These are phyloP conservation scores for Tubosaeta sp. DNA, from an alignment of 768 basidiomycete species.

Conservation along the genomic window DNA sequence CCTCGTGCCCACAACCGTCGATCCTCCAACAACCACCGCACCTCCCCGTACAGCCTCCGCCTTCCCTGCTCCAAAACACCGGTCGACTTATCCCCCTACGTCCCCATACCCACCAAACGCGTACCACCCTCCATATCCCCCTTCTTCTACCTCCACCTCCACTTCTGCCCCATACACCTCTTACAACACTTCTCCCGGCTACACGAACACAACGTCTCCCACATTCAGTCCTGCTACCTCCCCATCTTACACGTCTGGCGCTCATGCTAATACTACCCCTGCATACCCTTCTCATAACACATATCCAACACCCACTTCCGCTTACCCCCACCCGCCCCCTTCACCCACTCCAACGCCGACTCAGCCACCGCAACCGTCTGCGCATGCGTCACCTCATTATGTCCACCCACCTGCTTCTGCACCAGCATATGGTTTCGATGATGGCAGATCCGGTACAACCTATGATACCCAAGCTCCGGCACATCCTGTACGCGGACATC, in stretches of 20 bases:
- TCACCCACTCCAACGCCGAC: conserved; percentile 30
- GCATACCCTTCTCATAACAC: conserved; percentile 16
- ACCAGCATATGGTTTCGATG: conserved; percentile 20
- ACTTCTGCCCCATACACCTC: conserved; percentile 15
- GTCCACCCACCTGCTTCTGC: conserved; percentile 18
- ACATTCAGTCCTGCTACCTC: conserved; percentile 21
- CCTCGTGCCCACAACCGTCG: conserved; percentile 28
- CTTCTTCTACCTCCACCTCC: conserved; percentile 18
- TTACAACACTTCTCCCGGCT: conserved; percentile 19
- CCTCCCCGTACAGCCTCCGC: conserved; percentile 7
- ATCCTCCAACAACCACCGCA: conserved; percentile 7
- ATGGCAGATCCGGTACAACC: conserved; percentile 12
- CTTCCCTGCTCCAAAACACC: conserved; percentile 21
- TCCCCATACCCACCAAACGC: conserved; percentile 22
- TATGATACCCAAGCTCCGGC: conserved; percentile 16
- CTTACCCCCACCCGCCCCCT: conserved; percentile 25
- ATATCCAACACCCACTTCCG: conserved; percentile 26
- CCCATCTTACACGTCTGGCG: conserved; percentile 11
- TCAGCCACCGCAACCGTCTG: conserved; percentile 18
- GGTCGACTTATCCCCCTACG: conserved; percentile 14
- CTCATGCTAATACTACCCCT: conserved; percentile 8
- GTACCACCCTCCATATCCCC: conserved; percentile 9
- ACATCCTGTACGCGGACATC: conserved; percentile 16
- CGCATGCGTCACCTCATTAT: conserved; percentile 21
- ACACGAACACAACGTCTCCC: conserved; percentile 21